Percentiles rank a stretch among this genome's conserved stretches.
These are phyloP conservation scores for Quercus phellos DNA, from an alignment of 331 rosid species.

Conservation along the genomic window DNA sequence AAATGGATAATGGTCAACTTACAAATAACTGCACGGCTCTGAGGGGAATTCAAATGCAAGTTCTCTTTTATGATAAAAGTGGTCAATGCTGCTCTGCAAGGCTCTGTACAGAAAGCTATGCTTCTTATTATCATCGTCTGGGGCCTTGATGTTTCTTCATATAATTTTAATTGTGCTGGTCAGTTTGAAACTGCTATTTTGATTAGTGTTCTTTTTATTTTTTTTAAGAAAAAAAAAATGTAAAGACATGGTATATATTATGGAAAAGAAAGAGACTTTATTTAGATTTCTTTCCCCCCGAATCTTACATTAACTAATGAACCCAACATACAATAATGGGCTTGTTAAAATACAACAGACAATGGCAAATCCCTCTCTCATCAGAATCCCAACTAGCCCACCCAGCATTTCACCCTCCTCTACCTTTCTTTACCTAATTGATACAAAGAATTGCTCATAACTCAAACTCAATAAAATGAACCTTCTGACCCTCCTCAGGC, in stretches of 20 bases:
- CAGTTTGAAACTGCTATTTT: too few relatives aligned
- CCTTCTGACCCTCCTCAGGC: slow-evolving; percentile 41
- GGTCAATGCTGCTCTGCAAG: too few relatives aligned
- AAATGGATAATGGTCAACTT: too few relatives aligned
- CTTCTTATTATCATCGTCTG: too few relatives aligned
- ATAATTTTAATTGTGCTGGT: too few relatives aligned
- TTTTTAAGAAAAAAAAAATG: not conserved
- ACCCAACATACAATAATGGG: not conserved
- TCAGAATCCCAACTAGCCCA: not conserved
- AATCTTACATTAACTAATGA: not conserved
- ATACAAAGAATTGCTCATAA: slow-evolving; percentile 25
- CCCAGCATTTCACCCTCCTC: not conserved
- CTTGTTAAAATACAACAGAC: not conserved
- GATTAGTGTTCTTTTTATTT: too few relatives aligned
- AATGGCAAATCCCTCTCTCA: not conserved
- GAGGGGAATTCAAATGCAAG: too few relatives aligned
- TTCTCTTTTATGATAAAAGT: too few relatives aligned
- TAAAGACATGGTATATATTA: not conserved
- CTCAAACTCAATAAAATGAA: slow-evolving; percentile 51
- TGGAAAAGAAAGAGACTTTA: not conserved
- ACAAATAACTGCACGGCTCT: too few relatives aligned
- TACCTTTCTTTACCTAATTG: not conserved
- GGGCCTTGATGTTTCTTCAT: too few relatives aligned
- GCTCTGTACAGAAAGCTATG: too few relatives aligned
- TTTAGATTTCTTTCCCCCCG: not conserved